Evolutionary conservation across 768 basidiomycete genomes (phyloP).

Genomic region (Tulasnella sp.): DNA sequence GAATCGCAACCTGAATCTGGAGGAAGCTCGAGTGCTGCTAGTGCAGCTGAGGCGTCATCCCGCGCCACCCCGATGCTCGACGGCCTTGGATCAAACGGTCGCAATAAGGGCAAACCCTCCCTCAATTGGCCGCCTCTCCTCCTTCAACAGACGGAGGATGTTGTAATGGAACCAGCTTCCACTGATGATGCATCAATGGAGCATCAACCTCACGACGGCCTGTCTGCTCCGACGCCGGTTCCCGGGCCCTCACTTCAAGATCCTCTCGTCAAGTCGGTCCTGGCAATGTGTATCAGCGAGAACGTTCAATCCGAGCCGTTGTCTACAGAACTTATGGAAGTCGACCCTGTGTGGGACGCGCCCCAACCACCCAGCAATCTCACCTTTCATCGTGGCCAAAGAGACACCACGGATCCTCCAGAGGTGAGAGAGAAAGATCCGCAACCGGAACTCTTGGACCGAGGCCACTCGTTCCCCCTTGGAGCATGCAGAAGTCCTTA

Average conservation of each 20-base stretch:
- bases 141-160: neutral
- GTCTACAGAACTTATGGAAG: neutral
- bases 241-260: neutral
- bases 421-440: neutral
- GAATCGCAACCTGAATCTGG: neutral
- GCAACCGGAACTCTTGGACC: neutral
- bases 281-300: neutral
- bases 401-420: too few relatives aligned
- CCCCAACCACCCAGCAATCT: neutral
- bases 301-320: neutral
- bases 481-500: neutral
- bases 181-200: neutral
- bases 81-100: neutral
- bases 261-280: neutral
- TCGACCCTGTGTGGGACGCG: neutral
- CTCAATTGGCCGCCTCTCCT: neutral
- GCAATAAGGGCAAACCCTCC: neutral
- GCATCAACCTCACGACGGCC: neutral
- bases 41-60: neutral
- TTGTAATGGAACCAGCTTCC: neutral
- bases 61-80: neutral
- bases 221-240: neutral
- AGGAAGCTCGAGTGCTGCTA: neutral
- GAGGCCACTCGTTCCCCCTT: neutral
- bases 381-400: neutral